A percentile compares a stretch with the other conserved stretches of the same genome.
Evolutionary conservation across 805 yeast genomes (phyloP).

Genomic region (Lachancea kluyveri): DNA sequence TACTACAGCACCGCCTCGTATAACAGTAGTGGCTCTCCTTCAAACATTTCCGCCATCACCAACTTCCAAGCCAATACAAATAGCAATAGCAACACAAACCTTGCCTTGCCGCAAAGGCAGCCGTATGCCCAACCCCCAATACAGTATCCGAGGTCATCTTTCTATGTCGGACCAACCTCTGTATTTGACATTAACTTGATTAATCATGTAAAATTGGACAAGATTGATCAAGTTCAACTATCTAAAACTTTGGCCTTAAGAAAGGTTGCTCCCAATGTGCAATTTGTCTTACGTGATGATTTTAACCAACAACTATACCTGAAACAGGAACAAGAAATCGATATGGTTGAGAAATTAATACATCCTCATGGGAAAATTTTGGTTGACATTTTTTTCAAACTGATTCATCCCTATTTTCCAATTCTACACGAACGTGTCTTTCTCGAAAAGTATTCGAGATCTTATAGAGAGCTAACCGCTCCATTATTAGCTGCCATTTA

Average conservation of each 20-base stretch:
- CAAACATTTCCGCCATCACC: neutral
- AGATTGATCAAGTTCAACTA: constrained; percentile 75
- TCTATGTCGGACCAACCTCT: constrained; percentile 84
- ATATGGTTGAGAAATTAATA: constrained; percentile 74
- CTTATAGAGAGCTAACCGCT: constrained; percentile 88
- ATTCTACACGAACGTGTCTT: constrained; percentile 87
- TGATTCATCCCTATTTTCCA: constrained; percentile 89
- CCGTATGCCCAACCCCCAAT: constrained; percentile 34
- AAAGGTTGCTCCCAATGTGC: constrained; percentile 69
- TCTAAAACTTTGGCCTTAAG: constrained; percentile 62
- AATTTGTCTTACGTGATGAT: constrained; percentile 77
- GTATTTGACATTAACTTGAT: constrained; percentile 69
- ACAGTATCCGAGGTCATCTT: constrained; percentile 86
- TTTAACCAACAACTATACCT: constrained; percentile 63
- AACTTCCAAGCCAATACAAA: too few species aligned
- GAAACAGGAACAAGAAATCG: constrained; percentile 69
- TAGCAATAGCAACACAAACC: too few species aligned
- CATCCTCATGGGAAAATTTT: constrained; percentile 89
- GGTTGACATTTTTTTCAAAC: constrained; percentile 73
- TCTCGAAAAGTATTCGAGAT: constrained; percentile 81
- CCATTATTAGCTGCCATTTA: constrained; percentile 89
- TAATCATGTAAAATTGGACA: constrained; percentile 56
- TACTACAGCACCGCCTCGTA: constrained; percentile 4
- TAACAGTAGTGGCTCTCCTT: constrained; percentile 9
- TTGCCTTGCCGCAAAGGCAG: constrained; percentile 17